Evolutionary conservation across 805 yeast species (phyloP), one percentile per base, ranked within the genome.

Genomic region (Starmerella sp.): DNA sequence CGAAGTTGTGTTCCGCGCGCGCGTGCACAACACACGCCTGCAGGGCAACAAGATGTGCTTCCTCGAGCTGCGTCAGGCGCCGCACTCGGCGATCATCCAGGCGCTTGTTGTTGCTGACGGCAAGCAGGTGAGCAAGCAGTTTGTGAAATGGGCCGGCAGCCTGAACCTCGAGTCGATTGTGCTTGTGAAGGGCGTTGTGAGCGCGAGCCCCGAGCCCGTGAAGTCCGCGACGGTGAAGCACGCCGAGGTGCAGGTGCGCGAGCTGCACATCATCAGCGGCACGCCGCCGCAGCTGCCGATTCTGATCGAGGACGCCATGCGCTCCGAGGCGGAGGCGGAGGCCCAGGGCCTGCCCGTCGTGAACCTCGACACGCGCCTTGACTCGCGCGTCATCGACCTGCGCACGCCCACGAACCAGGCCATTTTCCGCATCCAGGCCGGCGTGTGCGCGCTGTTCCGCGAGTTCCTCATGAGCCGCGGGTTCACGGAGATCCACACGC

Each of bases 351-450:
- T 89, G 63, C 97, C 97, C 44, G 86, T 86, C 45, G 97, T 91
- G 62, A 91, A 91, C 75, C 81, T 93, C 68, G 98, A 93, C 73
- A 93, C 98, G 37, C 81, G 98, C 71, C 78, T 93, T 66, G 97
- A 93, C 69, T 76, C 93, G 53, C 82, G 99, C 70, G 97, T 91
- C 54, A 89, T 93, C 70, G 99, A 93, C 69, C 77, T 93, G 69
- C 85, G 99, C 78, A 93, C 98, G 5, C 86, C 84, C 46, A 91
- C 98, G 53, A 93, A 93, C 76, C 97, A 93, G 75, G 95, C 98
- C 51, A 93, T 93, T 62, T 93, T 93, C 81, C 85, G 82, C 72
- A 83, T 93, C 66, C 95, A 87, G 74, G 79, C 91, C 50, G 98
- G 91, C 65, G 95, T 93, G 55, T 80, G 91, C 68, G 75, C 76